Percentiles rank a stretch among this genome's conserved stretches.
Conservation (phyloP, 208 protist species). For the Leishmania lainsoni region DNA sequence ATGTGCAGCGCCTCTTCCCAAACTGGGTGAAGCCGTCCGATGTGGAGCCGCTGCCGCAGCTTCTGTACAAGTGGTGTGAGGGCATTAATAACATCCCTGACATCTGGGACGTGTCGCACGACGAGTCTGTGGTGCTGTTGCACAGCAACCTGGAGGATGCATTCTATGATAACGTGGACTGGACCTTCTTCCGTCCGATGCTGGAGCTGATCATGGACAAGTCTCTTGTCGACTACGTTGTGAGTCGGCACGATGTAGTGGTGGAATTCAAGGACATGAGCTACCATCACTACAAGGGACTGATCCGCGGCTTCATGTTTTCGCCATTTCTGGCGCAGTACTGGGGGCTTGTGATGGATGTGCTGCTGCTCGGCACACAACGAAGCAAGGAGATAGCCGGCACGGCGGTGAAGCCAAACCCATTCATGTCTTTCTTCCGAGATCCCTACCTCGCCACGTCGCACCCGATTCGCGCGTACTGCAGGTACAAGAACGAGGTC, state of each 20-base stretch:
- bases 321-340: slow-evolving; percentile 99
- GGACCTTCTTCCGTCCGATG: slow-evolving; percentile 99
- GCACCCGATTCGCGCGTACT: slow-evolving; percentile 99
- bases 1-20: slow-evolving; percentile 99
- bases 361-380: slow-evolving; percentile 98
- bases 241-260: slow-evolving; percentile 99
- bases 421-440: slow-evolving; percentile 97
- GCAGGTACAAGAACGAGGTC: slow-evolving; percentile 97
- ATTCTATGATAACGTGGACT: slow-evolving; percentile 99
- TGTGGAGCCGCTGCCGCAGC: slow-evolving; percentile 98
- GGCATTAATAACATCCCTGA: slow-evolving; percentile 99
- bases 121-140: slow-evolving; percentile 98
- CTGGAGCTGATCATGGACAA: slow-evolving; percentile 99
- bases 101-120: slow-evolving; percentile 97
- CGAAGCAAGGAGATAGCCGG: slow-evolving; percentile 99
- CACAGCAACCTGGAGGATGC: slow-evolving; percentile 97
- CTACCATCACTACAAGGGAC: slow-evolving; percentile 99
- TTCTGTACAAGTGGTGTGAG: slow-evolving; percentile 99
- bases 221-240: slow-evolving; percentile 99
- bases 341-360: slow-evolving; percentile 99
- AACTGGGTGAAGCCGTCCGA: slow-evolving; percentile 99
- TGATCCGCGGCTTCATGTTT: slow-evolving; percentile 99
- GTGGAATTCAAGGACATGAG: slow-evolving; percentile 99
- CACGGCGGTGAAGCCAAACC: slow-evolving; percentile 96
- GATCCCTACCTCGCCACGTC: slow-evolving; percentile 94